Base-by-base conservation (phyloP, 192 early-diverging fungal genomes). In the Bifiguratus adelaidae region DNA sequence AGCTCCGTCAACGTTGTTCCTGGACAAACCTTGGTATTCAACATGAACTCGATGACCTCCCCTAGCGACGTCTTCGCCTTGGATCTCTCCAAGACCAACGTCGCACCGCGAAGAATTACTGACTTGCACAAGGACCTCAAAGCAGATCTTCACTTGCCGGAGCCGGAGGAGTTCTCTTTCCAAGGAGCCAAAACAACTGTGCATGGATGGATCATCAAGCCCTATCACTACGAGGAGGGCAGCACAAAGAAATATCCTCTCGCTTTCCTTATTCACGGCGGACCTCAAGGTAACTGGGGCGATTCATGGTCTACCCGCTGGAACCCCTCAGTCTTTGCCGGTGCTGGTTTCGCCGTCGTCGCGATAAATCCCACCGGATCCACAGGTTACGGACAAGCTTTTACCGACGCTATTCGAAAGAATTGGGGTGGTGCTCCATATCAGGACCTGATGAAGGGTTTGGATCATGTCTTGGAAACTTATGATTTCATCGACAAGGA, bases 401-500 rank as follows among this genome's bases (percentile, higher is more conserved):
- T 88, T 44, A 83, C 77, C 19, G 75, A 84, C 50, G 75, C 81
- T 11, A 82, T 91, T 30, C 55, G 50, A 34, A 55, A 64, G n/a
- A 73, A 87, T 49, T 89, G 89, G 89, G 86, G 84, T 8, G 72
- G 71, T 3, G 63, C 74, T 35, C 85, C 89, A 33, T 89, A 85
- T 40, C 51, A 75, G 41, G 85, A 87, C 48, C 43, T 88, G 53
- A 81, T 83, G 74, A 77, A 65, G 32, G 83, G 85, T 19, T 52
- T 89, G 24, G 68, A 81, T 43, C 70, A 79, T 45, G 52, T 81
- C 13, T 29, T 85, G 25, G 60, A 61, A 11, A 58, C 55, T n/a
- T 68, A 70, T 45, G 34, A 27, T 4, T 81, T 60, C 27, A 68
- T 89, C 21, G 85, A 86, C 54, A 33, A 46, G 2, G 44, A 44